phyloP scores from a whole-genome alignment of 2,329 filamentous ascomycete genomes.

The Ascochyta koolunga region DNA sequence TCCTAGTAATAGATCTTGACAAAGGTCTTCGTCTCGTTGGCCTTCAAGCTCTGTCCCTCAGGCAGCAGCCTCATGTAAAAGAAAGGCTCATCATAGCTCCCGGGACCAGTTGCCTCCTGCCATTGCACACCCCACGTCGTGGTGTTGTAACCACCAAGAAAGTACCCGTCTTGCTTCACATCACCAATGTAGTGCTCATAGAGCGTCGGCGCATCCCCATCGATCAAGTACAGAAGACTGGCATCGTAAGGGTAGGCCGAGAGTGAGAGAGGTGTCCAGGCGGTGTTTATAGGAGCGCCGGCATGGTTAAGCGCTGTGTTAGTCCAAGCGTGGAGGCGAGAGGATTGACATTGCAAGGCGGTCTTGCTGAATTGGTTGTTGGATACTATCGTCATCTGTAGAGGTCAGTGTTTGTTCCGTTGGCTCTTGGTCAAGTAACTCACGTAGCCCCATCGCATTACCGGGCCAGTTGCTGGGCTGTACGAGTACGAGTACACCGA shows the following conservation, averaged over 20 bases:
- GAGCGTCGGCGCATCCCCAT: constrained; percentile 18
- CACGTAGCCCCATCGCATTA: constrained; percentile 24
- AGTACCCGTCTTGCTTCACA: constrained; percentile 27
- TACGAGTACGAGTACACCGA: constrained; percentile 13
- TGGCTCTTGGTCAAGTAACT: neutral
- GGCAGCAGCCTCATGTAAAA: constrained; percentile 24
- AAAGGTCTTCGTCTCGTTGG: constrained; percentile 23
- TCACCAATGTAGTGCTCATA: constrained; percentile 29
- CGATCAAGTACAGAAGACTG: constrained; percentile 23
- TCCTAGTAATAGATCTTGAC: constrained; percentile 16
- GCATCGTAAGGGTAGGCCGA: constrained; percentile 23
- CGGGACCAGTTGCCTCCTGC: constrained; percentile 4
- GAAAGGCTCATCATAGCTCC: constrained; percentile 15
- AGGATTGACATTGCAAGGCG: constrained; percentile 20
- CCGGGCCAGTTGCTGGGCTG: constrained; percentile 13
- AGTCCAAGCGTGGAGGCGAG: constrained; percentile 16
- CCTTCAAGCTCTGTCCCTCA: constrained; percentile 13
- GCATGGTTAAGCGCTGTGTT: constrained; percentile 16
- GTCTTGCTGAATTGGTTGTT: constrained; percentile 23
- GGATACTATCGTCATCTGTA: constrained; percentile 25
- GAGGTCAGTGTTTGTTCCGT: neutral
- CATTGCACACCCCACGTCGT: constrained; percentile 31
- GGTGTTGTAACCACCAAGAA: constrained; percentile 26
- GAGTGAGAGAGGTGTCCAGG: constrained; percentile 22
- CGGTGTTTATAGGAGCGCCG: constrained; percentile 14